A percentile compares a stretch with the other conserved stretches of the same genome.
Evolutionary conservation across 495 filamentous ascomycete genomes (phyloP).

Genomic region (Penicillium dipodomyicola): DNA sequence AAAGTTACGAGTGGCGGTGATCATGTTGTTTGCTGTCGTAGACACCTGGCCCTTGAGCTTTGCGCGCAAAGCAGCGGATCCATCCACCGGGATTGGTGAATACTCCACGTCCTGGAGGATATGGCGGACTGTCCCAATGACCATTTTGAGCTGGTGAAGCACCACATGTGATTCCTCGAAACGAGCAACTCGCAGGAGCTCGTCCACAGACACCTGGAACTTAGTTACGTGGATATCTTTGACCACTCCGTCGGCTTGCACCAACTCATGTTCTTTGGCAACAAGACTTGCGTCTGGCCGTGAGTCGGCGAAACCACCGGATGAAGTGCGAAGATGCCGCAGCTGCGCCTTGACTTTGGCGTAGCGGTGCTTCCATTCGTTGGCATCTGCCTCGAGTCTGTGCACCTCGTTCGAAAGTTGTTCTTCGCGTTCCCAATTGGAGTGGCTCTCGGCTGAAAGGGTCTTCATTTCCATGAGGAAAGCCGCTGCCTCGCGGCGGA

Average conservation of each 20-base stretch:
- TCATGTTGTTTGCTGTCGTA: slow-evolving; percentile 90
- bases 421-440: slow-evolving; percentile 80
- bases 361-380: slow-evolving; percentile 87
- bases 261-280: slow-evolving; percentile 67
- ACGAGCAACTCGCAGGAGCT: slow-evolving; percentile 77
- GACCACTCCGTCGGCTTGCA: slow-evolving; percentile 70
- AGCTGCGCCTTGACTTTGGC: slow-evolving; percentile 83
- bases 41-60: slow-evolving; percentile 79
- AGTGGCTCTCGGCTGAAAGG: slow-evolving; percentile 72
- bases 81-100: slow-evolving; percentile 41
- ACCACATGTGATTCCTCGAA: slow-evolving; percentile 67
- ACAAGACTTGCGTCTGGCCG: slow-evolving; percentile 62
- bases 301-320: slow-evolving; percentile 63
- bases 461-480: slow-evolving; percentile 87
- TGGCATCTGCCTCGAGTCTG: slow-evolving; percentile 73
- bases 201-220: slow-evolving; percentile 93
- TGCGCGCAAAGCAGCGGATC: slow-evolving; percentile 42
- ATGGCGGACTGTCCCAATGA: slow-evolving; percentile 73
- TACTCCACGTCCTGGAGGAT: slow-evolving; percentile 77
- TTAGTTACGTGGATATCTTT: slow-evolving; percentile 90
- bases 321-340: slow-evolving; percentile 74
- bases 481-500: slow-evolving; percentile 76
- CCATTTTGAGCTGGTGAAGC: slow-evolving; percentile 75
- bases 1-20: slow-evolving; percentile 91
- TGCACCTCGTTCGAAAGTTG: slow-evolving; percentile 68